These are phyloP conservation scores for Giardia muris DNA, from an alignment of 208 protist genomes.

Conservation along the genomic window DNA sequence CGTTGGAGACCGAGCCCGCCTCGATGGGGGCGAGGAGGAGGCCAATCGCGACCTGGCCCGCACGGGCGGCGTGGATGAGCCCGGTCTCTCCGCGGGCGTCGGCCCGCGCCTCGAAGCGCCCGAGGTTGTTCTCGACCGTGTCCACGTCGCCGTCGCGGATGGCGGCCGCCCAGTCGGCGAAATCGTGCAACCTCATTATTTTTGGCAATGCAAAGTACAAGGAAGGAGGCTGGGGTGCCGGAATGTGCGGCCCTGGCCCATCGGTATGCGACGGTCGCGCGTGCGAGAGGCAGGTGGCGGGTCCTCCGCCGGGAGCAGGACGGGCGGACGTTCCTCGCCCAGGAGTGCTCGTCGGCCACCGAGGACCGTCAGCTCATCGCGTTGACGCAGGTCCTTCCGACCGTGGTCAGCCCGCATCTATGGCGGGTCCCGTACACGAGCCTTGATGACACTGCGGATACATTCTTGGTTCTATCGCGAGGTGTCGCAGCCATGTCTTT, in stretches of 20 bases:
- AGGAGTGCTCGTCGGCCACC: background rate
- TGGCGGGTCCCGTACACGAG: background rate
- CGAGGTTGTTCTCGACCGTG: background rate
- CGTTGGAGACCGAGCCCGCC: background rate
- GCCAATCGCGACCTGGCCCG: background rate
- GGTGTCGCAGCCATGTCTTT: background rate
- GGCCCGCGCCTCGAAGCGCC: background rate
- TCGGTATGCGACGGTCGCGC: background rate
- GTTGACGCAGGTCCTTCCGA: background rate
- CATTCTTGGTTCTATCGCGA: background rate
- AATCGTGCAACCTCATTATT: background rate
- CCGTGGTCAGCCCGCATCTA: background rate
- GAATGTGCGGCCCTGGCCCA: background rate
- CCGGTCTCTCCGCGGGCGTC: background rate
- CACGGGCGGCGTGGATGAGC: background rate
- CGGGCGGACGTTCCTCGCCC: background rate
- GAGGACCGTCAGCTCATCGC: background rate
- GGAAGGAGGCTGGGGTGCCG: too few relatives aligned
- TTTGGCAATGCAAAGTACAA: too few relatives aligned
- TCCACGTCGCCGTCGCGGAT: background rate
- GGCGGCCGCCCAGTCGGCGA: background rate
- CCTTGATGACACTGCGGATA: background rate
- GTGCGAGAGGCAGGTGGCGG: background rate
- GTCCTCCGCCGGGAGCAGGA: background rate
- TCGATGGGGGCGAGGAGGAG: background rate